Conservation (phyloP, 805 yeast species). For the Saccharomycopsis synnaedendra region DNA sequence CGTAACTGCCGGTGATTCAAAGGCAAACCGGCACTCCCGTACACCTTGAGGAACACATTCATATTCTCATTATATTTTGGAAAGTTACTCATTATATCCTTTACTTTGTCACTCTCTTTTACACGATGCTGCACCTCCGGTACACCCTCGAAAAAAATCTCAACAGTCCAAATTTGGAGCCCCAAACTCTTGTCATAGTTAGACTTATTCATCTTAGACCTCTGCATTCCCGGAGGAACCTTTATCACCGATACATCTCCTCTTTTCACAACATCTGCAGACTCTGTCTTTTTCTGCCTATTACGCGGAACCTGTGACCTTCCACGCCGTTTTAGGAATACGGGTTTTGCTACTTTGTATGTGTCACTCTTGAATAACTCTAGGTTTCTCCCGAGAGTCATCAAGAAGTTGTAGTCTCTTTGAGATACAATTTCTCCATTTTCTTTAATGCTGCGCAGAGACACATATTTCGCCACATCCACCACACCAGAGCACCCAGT, state of each 20-base stretch:
- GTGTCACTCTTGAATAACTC: slow-evolving; percentile 47
- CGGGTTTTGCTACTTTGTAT: slow-evolving; percentile 8
- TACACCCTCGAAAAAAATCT: too few relatives aligned
- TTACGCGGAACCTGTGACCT: background rate
- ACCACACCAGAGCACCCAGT: slow-evolving; percentile 55
- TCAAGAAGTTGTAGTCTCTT: slow-evolving; percentile 73
- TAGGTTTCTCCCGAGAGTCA: slow-evolving; percentile 46
- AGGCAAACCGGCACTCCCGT: too few relatives aligned
- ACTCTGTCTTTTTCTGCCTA: background rate
- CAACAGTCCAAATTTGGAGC: slow-evolving; percentile 9
- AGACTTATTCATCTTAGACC: slow-evolving; percentile 13
- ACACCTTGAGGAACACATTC: too few relatives aligned
- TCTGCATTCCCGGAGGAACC: slow-evolving; percentile 15
- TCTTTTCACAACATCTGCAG: slow-evolving; percentile 1
- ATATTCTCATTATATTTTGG: too few relatives aligned
- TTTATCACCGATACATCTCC: slow-evolving; percentile 10
- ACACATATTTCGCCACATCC: slow-evolving; percentile 48
- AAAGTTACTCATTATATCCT: too few relatives aligned
- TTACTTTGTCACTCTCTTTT: too few relatives aligned
- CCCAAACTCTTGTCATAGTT: slow-evolving; percentile 8
- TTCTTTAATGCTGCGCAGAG: slow-evolving; percentile 26
- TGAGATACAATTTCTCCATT: slow-evolving; percentile 36
- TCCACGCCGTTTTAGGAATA: slow-evolving; percentile 10
- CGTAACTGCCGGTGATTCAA: too few relatives aligned
- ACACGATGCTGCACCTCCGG: too few relatives aligned